phyloP scores from a whole-genome alignment of 495 filamentous ascomycete species.

The Hyaloscypha finlandica region DNA sequence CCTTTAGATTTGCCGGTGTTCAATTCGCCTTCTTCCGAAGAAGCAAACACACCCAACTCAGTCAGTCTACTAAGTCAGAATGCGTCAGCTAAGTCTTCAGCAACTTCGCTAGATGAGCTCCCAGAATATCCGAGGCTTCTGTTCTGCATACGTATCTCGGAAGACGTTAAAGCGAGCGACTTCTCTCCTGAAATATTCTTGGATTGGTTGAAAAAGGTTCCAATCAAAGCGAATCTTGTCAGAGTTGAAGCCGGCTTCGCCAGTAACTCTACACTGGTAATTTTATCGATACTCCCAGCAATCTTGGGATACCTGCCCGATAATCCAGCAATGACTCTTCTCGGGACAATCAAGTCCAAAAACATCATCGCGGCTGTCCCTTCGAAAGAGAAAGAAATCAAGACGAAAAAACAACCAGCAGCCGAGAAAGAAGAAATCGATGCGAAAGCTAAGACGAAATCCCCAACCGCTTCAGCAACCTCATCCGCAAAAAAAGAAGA shows the following conservation, averaged over 20 bases:
- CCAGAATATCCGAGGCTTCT: constrained; percentile 9
- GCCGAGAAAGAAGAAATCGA: background rate
- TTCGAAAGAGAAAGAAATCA: background rate
- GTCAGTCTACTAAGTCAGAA: background rate
- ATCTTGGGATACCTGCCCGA: background rate
- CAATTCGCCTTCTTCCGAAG: background rate
- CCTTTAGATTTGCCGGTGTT: background rate
- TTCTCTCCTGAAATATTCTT: constrained; percentile 1
- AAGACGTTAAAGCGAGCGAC: constrained; percentile 6
- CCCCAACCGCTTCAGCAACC: background rate
- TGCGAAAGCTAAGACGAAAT: background rate
- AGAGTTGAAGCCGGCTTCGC: constrained; percentile 15
- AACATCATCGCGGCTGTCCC: background rate
- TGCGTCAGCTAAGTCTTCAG: background rate
- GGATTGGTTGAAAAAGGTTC: constrained; percentile 6
- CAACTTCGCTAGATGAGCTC: background rate
- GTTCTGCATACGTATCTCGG: constrained; percentile 5
- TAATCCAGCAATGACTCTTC: background rate
- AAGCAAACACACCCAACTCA: background rate
- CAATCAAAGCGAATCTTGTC: background rate
- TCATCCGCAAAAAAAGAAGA: background rate
- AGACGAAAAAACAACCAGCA: background rate
- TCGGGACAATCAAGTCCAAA: constrained; percentile 1
- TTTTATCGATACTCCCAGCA: background rate
- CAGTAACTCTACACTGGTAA: constrained; percentile 8